Base-by-base conservation (phyloP, 1,284 basidiomycete genomes). In the Ganoderma lucidum region DNA sequence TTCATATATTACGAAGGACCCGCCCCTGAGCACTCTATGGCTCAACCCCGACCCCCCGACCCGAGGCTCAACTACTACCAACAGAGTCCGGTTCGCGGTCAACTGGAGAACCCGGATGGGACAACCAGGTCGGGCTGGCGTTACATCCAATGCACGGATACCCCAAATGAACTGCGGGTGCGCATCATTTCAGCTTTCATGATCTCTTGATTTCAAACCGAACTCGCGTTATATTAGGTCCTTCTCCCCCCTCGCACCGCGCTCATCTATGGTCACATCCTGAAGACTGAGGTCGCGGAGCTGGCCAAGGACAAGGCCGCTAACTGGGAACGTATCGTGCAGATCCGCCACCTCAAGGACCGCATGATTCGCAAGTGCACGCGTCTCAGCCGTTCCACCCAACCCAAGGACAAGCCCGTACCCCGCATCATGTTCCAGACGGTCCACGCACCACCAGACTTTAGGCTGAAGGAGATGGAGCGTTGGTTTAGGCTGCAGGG, bases 291-390 rank as follows among this genome's bases (percentile, higher is more conserved):
- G 78, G 78, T 81, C 3, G 79, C 82, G 35, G 90, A 92, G 76
- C 84, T 93, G 30, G 82, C 83, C 55, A 89, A 87, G 78, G 86
- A 86, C 70, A 81, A 81, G 5, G 75, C 81, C 41, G 83, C 89
- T 23, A 86, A 86, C 69, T 91, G 89, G 89, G 86, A 89, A 64
- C 86, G 86, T 69, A 85, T 93, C 74, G 81, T 92, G 70, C 85
- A 91, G 75, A 90, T 93, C 63, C 90, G 91, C 23, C 90, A 88
- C 74, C 84, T 93, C 74, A 93, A 93, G 81, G 92, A 93, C 77
- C 86, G 91, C 64, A 92, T 93, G 90, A 87, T 92, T 71, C 89
- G 90, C 78, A 93, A 93, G 75, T 92, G 90, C 77, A 88, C 88
- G 73, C 86, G 88, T 70, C 80, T 92, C 61, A 78, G 79, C 78